phyloP scores from a whole-genome alignment of 2,329 filamentous ascomycete genomes.

The Microdochium trichocladiopsis region DNA sequence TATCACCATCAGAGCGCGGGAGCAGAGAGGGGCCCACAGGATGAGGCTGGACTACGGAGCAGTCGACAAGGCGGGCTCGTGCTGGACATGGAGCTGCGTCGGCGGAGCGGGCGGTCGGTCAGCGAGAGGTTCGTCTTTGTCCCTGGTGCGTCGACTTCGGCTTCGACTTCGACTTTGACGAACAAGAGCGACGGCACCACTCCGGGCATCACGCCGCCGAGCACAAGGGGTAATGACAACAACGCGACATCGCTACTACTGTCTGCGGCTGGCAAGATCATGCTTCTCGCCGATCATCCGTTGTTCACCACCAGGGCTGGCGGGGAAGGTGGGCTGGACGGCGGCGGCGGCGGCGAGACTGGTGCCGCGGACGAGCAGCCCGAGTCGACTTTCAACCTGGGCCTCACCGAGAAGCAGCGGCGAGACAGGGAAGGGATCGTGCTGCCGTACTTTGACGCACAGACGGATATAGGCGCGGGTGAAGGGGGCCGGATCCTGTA shows the following conservation, averaged over 20 bases:
- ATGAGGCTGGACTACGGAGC: neutral
- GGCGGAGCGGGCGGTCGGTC: slow-evolving; percentile 74
- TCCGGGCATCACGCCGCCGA: no score
- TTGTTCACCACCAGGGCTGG: slow-evolving; percentile 46
- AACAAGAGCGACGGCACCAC: no score
- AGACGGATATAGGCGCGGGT: slow-evolving; percentile 69
- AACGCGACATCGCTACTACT: slow-evolving; percentile 16
- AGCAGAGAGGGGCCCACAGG: slow-evolving; percentile 6
- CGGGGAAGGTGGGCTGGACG: slow-evolving; percentile 11
- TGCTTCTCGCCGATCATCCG: slow-evolving; percentile 69
- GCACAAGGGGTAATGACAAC: no score
- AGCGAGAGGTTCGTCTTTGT: slow-evolving; percentile 56
- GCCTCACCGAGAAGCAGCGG: slow-evolving; percentile 85
- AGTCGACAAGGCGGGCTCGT: slow-evolving; percentile 47
- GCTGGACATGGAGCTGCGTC: slow-evolving; percentile 77
- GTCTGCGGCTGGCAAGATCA: slow-evolving; percentile 19
- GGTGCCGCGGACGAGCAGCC: slow-evolving; percentile 39
- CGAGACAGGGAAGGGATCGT: slow-evolving; percentile 83
- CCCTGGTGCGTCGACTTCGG: slow-evolving; percentile 11
- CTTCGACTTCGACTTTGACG: slow-evolving; percentile 8
- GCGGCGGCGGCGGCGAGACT: slow-evolving; percentile 25
- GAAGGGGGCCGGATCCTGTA: slow-evolving; percentile 92
- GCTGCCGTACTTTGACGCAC: slow-evolving; percentile 93
- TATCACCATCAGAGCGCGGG: no score
- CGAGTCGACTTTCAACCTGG: slow-evolving; percentile 76